Evolutionary conservation across 148 eudicot species (phyloP).

Genomic region (Pouteria glomerata): DNA sequence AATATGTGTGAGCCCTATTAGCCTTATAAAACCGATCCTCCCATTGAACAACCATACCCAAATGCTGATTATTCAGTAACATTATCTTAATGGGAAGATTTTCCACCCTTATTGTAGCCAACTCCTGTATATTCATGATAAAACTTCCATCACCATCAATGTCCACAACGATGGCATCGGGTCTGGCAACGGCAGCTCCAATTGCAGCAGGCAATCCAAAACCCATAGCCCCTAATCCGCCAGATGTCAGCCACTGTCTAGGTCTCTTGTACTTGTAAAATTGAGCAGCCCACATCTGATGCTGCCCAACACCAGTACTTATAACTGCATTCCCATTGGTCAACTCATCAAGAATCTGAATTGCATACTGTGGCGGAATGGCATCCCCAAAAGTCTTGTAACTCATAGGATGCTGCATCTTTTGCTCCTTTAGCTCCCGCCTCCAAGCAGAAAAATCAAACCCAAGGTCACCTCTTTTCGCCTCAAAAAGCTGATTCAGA

Average conservation of each 20-base stretch:
- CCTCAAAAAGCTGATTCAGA: conserved; percentile 11
- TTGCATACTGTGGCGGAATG: conserved; percentile 58
- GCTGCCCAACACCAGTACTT: conserved; percentile 64
- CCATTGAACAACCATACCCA: conserved; percentile 67
- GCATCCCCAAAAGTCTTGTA: conserved; percentile 54
- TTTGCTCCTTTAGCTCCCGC: conserved; percentile 37
- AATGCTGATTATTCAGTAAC: conserved; percentile 58
- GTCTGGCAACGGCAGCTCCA: conserved; percentile 52
- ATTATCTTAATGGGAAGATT: conserved; percentile 55
- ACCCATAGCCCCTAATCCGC: conserved; percentile 62
- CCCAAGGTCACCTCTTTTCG: conserved; percentile 12
- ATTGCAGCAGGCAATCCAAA: conserved; percentile 63
- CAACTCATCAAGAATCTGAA: conserved; percentile 50
- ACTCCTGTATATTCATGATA: conserved; percentile 56
- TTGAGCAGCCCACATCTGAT: conserved; percentile 75
- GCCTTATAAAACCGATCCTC: conserved; percentile 54
- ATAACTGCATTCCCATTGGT: conserved; percentile 47
- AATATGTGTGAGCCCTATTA: conserved; percentile 49
- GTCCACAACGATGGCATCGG: conserved; percentile 49
- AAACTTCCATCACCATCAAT: conserved; percentile 67
- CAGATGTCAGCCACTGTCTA: conserved; percentile 55
- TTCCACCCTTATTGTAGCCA: conserved; percentile 54
- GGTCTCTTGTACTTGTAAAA: conserved; percentile 41
- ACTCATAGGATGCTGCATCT: conserved; percentile 29
- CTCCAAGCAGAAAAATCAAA: conserved; percentile 46